Percentiles rank a stretch among this genome's conserved stretches.
These are phyloP conservation scores for Penicillium egyptiacum DNA, from an alignment of 495 filamentous ascomycete species.

Conservation along the genomic window DNA sequence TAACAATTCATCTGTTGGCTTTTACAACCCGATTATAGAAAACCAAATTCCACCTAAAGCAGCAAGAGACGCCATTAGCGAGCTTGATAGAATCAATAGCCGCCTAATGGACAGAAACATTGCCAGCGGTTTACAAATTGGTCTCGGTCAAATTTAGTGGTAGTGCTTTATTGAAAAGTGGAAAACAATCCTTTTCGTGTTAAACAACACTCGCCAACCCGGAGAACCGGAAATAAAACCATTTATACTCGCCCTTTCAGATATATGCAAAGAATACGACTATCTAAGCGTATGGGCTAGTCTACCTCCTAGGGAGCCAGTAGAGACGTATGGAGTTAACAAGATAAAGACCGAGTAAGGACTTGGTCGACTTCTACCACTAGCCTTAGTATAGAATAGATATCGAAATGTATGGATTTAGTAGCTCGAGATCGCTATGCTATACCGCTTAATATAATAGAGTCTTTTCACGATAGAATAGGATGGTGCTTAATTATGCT, in stretches of 20 bases:
- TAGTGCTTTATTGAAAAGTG: not conserved
- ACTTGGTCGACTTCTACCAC: too few relatives aligned
- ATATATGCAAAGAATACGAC: not conserved
- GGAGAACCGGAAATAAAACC: not conserved
- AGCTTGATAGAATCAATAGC: conserved; percentile 2
- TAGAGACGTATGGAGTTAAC: too few relatives aligned
- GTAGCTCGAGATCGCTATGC: too few relatives aligned
- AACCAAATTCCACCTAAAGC: too few relatives aligned
- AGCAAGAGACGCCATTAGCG: not conserved
- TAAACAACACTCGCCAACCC: not conserved
- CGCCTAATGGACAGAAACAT: not conserved
- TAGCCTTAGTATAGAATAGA: too few relatives aligned
- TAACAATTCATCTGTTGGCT: too few relatives aligned
- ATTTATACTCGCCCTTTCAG: not conserved
- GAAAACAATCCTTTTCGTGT: not conserved
- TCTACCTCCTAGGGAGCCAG: not conserved
- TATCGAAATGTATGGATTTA: too few relatives aligned
- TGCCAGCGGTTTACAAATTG: not conserved
- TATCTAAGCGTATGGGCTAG: not conserved
- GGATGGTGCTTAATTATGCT: too few relatives aligned
- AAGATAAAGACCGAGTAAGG: too few relatives aligned
- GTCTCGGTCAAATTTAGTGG: conserved; percentile 4
- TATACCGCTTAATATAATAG: too few relatives aligned
- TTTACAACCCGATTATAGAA: too few relatives aligned
- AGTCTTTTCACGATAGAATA: too few relatives aligned